These are phyloP conservation scores for Xylaria castorea DNA, from an alignment of 495 filamentous ascomycete genomes.

Conservation along the genomic window DNA sequence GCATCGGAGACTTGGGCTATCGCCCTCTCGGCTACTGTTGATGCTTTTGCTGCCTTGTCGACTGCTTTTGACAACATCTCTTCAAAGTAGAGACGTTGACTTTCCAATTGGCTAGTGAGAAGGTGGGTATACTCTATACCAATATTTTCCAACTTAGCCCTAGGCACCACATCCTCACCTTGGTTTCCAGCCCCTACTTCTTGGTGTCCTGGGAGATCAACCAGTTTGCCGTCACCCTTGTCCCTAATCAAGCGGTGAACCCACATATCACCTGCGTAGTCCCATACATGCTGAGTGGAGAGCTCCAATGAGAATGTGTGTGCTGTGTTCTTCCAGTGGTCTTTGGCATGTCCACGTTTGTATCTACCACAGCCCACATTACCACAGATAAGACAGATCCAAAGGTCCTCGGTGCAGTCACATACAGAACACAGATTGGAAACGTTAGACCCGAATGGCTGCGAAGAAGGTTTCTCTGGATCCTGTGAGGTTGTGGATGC, in stretches of 20 bases:
- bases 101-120: conserved; percentile 88
- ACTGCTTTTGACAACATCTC: conserved; percentile 89
- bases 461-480: conserved; percentile 49
- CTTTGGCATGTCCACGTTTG: conserved; percentile 90
- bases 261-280: conserved; percentile 93
- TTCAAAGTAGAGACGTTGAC: conserved; percentile 91
- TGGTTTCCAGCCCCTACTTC: conserved; percentile 32
- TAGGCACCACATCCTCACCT: conserved; percentile 75
- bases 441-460: conserved; percentile 57
- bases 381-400: conserved; percentile 94
- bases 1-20: conserved; percentile 59
- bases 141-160: conserved; percentile 91
- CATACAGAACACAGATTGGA: conserved; percentile 72
- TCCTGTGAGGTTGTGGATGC: conserved; percentile 38
- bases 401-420: conserved; percentile 79
- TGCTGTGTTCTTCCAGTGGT: conserved; percentile 86
- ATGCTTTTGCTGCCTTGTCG: conserved; percentile 84
- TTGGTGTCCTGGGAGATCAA: conserved; percentile 71
- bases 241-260: conserved; percentile 94
- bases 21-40: conserved; percentile 68
- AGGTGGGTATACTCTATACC: conserved; percentile 94
- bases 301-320: conserved; percentile 95
- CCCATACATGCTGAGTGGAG: conserved; percentile 93
- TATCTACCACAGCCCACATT: conserved; percentile 93
- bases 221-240: conserved; percentile 87